phyloP scores from a whole-genome alignment of 768 basidiomycete genomes.

The Leccinum olivaceopallidum region DNA sequence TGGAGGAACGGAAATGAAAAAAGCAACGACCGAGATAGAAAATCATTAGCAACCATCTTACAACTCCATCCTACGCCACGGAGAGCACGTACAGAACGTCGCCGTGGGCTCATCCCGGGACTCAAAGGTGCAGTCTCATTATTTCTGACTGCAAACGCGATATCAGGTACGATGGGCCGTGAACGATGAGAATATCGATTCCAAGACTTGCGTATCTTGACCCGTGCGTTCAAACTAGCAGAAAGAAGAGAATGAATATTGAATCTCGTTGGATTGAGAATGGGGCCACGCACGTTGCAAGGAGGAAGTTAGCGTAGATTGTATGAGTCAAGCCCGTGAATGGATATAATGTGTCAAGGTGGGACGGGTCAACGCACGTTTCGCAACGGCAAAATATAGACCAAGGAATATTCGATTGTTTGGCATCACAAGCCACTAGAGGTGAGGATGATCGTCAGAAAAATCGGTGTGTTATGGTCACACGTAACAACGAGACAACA shows the following conservation, averaged over 20 bases:
- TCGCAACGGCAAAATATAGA: constrained; percentile 26
- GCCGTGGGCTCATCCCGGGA: background rate
- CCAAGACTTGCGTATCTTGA: constrained; percentile 6
- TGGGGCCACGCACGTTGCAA: constrained; percentile 21
- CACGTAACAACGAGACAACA: background rate
- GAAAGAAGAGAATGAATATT: constrained; percentile 13
- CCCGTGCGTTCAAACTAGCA: constrained; percentile 26
- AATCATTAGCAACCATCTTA: background rate
- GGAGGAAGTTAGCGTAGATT: constrained; percentile 30
- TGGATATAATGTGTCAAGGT: background rate
- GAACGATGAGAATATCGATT: background rate
- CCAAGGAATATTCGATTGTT: constrained; percentile 28
- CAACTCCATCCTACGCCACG: background rate
- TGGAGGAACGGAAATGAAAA: background rate
- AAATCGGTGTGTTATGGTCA: background rate
- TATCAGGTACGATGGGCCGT: constrained; percentile 7
- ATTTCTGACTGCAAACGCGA: background rate
- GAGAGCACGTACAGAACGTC: constrained; percentile 1
- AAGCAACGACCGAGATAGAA: background rate
- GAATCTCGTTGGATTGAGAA: background rate
- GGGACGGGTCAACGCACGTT: constrained; percentile 16
- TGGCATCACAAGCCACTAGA: constrained; percentile 27
- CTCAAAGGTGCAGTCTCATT: background rate
- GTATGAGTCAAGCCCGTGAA: background rate
- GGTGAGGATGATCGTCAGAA: background rate